These are phyloP conservation scores for Skeletonema marinoi DNA, from an alignment of 108 stramenopile species.

Conservation along the genomic window DNA sequence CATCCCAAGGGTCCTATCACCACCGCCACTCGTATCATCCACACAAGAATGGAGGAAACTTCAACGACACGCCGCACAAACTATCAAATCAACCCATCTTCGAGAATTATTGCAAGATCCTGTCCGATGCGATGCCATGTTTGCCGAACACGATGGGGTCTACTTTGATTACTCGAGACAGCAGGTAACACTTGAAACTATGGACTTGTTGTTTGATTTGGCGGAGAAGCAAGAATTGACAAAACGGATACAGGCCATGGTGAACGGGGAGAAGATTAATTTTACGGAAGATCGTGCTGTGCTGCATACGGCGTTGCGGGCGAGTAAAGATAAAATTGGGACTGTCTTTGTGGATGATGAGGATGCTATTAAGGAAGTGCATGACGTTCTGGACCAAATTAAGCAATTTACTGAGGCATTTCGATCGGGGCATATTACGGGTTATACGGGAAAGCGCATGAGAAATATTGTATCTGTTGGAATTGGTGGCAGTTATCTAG, in stretches of 20 bases:
- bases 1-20: slow-evolving; percentile 8
- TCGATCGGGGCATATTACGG: slow-evolving; percentile 83
- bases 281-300: slow-evolving; percentile 97
- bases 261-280: slow-evolving; percentile 93
- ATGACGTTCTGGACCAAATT: slow-evolving; percentile 91
- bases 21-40: slow-evolving; percentile 56
- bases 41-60: slow-evolving; percentile 79
- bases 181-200: slow-evolving; percentile 75
- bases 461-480: slow-evolving; percentile 96
- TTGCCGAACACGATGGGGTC: slow-evolving; percentile 85
- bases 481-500: slow-evolving; percentile 97
- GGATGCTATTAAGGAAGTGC: slow-evolving; percentile 92
- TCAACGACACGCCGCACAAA: slow-evolving; percentile 59
- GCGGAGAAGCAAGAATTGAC: slow-evolving; percentile 68
- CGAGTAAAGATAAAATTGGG: slow-evolving; percentile 59
- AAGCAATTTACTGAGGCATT: slow-evolving; percentile 89
- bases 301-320: slow-evolving; percentile 95
- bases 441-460: slow-evolving; percentile 96
- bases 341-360: slow-evolving; percentile 86
- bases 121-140: slow-evolving; percentile 71
- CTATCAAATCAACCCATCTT: slow-evolving; percentile 67
- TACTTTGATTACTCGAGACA: slow-evolving; percentile 90
- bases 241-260: slow-evolving; percentile 89
- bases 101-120: slow-evolving; percentile 77
- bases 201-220: slow-evolving; percentile 77